These are phyloP conservation scores for Coemansia sp. DNA, from an alignment of 192 early-diverging fungal species.

Conservation along the genomic window DNA sequence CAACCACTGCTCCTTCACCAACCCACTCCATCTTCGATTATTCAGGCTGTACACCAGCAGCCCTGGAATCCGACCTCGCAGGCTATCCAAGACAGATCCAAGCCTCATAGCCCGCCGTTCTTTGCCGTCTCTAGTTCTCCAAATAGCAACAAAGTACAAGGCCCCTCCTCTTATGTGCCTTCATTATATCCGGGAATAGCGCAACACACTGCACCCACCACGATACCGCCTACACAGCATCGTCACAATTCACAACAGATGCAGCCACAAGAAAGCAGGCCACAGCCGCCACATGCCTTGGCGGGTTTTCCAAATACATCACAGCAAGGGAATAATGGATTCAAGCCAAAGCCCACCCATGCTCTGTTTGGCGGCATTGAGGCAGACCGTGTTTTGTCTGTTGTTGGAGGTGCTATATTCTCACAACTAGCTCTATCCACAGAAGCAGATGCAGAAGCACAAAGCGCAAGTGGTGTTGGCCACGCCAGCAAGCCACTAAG, in stretches of 20 bases:
- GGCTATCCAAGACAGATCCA: neutral
- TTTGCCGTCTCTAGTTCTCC: neutral
- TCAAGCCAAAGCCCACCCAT: neutral
- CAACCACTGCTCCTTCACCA: neutral
- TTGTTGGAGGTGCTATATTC: slow-evolving; percentile 31
- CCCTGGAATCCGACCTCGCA: neutral
- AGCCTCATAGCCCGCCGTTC: neutral
- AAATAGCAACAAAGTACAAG: neutral
- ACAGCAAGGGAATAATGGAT: neutral
- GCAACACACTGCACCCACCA: neutral
- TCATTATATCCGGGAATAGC: neutral
- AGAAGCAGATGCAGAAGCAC: neutral
- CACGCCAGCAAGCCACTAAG: neutral
- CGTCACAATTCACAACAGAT: neutral
- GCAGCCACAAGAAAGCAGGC: neutral
- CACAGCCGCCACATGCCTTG: slow-evolving; percentile 1
- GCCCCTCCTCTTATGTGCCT: neutral
- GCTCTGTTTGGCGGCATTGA: slow-evolving; percentile 27
- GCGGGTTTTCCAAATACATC: neutral
- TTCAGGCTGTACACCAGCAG: neutral
- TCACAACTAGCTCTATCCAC: slow-evolving; percentile 18
- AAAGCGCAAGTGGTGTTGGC: neutral
- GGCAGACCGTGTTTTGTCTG: slow-evolving; percentile 22
- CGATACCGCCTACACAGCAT: neutral
- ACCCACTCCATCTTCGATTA: neutral